Conservation (phyloP, 2,329 filamentous ascomycete species). For the Tolypocladium tundrense region DNA sequence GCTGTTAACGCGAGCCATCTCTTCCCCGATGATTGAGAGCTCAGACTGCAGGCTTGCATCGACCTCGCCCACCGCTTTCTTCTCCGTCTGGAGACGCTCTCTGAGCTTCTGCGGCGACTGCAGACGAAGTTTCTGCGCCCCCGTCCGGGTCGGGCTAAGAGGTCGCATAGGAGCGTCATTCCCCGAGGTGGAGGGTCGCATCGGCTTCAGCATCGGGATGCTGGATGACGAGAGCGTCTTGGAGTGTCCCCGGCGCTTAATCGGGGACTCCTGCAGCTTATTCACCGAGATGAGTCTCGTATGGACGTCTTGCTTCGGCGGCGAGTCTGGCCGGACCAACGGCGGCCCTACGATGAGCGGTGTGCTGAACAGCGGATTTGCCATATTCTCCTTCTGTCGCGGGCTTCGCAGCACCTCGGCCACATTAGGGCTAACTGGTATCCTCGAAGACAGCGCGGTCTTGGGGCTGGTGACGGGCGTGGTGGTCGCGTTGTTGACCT, state of each 20-base stretch:
- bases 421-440: slow-evolving; percentile 37
- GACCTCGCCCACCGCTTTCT: slow-evolving; percentile 59
- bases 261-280: slow-evolving; percentile 11
- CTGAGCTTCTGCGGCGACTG: slow-evolving; percentile 67
- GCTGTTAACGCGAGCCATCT: slow-evolving; percentile 54
- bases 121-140: slow-evolving; percentile 48
- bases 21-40: slow-evolving; percentile 68
- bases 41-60: slow-evolving; percentile 65
- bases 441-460: slow-evolving; percentile 34
- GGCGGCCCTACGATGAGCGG: slow-evolving; percentile 1
- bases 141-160: slow-evolving; percentile 18
- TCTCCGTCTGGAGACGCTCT: slow-evolving; percentile 76
- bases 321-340: slow-evolving; percentile 4
- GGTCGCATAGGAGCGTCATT: slow-evolving; percentile 13
- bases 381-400: slow-evolving; percentile 35
- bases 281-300: slow-evolving; percentile 8
- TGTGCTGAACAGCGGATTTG: slow-evolving; percentile 11
- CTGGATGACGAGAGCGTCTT: slow-evolving; percentile 43
- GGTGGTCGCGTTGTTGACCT: slow-evolving; percentile 34
- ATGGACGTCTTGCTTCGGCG: slow-evolving; percentile 6
- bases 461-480: slow-evolving; percentile 26
- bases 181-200: slow-evolving; percentile 16
- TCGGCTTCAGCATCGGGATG: slow-evolving; percentile 42
- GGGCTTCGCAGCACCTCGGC: slow-evolving; percentile 28
- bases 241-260: slow-evolving; percentile 25